Conservation (phyloP, 176 grass and related monocot genomes). For the Avena eriantha region DNA sequence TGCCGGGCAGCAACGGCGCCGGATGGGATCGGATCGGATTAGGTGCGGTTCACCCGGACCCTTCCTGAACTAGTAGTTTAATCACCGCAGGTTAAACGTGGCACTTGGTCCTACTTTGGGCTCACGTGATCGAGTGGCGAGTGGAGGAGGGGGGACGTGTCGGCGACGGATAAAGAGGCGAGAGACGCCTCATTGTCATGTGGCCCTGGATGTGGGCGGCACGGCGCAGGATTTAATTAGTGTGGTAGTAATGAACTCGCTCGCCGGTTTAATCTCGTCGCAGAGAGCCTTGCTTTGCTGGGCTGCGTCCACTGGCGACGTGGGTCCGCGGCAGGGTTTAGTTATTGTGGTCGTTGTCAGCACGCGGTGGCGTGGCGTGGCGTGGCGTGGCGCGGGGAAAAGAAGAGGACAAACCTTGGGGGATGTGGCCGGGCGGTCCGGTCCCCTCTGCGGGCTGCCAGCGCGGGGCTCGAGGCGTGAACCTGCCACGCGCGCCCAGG, state of each 20-base stretch:
- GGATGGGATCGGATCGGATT: not conserved
- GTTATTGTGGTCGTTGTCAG: conserved; percentile 54
- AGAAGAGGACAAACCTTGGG: not conserved
- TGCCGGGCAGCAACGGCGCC: not conserved
- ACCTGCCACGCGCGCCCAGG: not conserved
- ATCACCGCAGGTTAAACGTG: not conserved
- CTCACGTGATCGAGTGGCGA: not conserved
- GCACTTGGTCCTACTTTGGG: not conserved
- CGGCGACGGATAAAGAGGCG: conserved; percentile 35
- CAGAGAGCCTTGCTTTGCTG: no score
- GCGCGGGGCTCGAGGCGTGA: conserved; percentile 54
- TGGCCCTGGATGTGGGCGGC: no score
- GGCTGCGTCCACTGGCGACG: no score
- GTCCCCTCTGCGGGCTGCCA: conserved; percentile 42
- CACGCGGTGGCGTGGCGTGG: not conserved
- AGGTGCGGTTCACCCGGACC: not conserved
- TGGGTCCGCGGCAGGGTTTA: conserved; percentile 22
- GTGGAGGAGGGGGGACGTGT: conserved; percentile 37
- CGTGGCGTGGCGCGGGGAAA: not conserved
- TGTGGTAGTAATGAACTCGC: not conserved
- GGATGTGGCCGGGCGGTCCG: not conserved
- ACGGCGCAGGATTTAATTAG: no score
- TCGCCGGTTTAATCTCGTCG: no score
- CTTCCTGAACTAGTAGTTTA: no score
- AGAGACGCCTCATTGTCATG: not conserved